A percentile compares a stretch with the other conserved stretches of the same genome.
These are phyloP conservation scores for Leptosphaerulina australis DNA, from an alignment of 2,329 filamentous ascomycete genomes.

Conservation along the genomic window DNA sequence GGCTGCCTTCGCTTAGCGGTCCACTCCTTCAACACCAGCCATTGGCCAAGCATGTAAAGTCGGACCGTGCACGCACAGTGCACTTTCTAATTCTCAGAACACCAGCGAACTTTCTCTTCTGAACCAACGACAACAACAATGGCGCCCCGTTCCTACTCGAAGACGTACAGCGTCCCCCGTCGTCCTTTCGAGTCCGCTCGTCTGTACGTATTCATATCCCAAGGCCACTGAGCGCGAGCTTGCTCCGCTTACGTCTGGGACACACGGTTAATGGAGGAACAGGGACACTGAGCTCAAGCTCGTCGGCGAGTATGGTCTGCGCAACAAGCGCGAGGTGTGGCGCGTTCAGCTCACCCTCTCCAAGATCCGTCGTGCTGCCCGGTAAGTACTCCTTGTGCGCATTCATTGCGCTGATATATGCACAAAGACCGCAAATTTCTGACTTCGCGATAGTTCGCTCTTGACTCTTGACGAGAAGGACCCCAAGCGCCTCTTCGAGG, in stretches of 20 bases:
- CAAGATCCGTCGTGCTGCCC: conserved; percentile 99
- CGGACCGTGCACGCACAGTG: conserved; percentile 16
- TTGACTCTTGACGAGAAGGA: conserved; percentile 99
- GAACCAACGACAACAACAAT: conserved; percentile 49
- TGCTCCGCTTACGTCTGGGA: conserved; percentile 97
- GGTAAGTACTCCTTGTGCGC: conserved; percentile 64
- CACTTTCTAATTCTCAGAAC: conserved; percentile 16
- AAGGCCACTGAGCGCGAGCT: conserved; percentile 98
- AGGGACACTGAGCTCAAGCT: conserved; percentile 99
- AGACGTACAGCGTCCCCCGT: conserved; percentile 99
- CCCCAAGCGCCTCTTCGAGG: conserved; percentile 99
- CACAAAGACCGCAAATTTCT: conserved; percentile 19
- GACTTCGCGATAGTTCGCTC: conserved; percentile 75
- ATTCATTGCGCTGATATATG: conserved; percentile 18
- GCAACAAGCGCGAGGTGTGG: conserved; percentile 99
- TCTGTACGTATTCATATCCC: conserved; percentile 80
- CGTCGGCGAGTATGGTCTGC: conserved; percentile 99
- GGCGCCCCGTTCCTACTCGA: conserved; percentile 78
- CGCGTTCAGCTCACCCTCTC: conserved; percentile 98
- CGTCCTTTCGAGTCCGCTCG: conserved; percentile 99
- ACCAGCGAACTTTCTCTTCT: conserved; percentile 29
- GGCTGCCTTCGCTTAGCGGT: conserved; percentile 19
- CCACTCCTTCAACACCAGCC: conserved; percentile 10
- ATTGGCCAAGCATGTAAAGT: conserved; percentile 4
- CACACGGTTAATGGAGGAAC: conserved; percentile 66